Evolutionary conservation across 1,284 basidiomycete species (phyloP), one percentile per base, ranked within the genome.

Genomic region (Anthracocystis panici-leucophaei): DNA sequence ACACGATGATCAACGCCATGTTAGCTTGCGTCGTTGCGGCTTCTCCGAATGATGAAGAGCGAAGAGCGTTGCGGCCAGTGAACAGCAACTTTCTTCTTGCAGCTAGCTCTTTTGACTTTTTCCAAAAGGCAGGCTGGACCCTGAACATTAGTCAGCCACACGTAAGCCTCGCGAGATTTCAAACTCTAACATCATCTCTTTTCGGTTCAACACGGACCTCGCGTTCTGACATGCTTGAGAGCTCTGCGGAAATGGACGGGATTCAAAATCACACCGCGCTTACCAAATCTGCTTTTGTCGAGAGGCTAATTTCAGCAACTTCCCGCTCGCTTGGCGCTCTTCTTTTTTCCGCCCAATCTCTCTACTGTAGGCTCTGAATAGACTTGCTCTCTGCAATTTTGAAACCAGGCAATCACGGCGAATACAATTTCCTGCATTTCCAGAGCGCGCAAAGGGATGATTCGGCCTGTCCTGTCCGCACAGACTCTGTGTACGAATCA

Each of bases 1-100:
- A 90, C 44, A 98, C 88, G 3, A 94, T 95, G 76, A 99, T 88
- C 57, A 98, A 89, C n/a, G 95, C 94, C 95, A 98, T 98, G 55
- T 5, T 27, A 18, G 18, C 35, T 31, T 5, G 20, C 12, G 49
- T 51, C 12, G 49, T 51, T 51, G 49, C 42, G 40, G 31, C 14
- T 53, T 29, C 3, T 3, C 44, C 16, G 44, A 25, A 16, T 42
- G 38, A 21, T 38, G 49, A 56, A 42, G 23, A 27, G 16, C 20
- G 10, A 16, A 31, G 29, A 33, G 51, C 7, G 25, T 6, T 11
- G 21, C 5, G 16, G 35, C 2, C 14, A 45, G 21, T 4, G 20
- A 45, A 11, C 6, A 33, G 25, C 58, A 33, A 49, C 45, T 61
- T 67, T 67, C 59, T 61, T 66, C 64, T 41, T 52, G 51, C 29